phyloP scores from a whole-genome alignment of 2,329 filamentous ascomycete genomes.

The Neopestalotiopsis clavispora region DNA sequence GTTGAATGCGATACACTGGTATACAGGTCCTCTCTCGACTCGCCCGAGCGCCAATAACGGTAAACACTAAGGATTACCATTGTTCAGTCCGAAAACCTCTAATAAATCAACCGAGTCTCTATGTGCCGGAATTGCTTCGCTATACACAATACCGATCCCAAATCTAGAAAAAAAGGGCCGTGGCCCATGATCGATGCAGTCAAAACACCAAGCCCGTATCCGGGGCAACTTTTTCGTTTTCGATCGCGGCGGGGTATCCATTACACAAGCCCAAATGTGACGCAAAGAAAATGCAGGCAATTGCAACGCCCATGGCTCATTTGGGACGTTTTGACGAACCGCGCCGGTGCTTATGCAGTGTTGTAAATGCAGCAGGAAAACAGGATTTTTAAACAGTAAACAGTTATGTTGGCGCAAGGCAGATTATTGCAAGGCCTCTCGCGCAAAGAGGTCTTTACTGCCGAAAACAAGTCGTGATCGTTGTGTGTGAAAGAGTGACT shows the following conservation, averaged over 20 bases:
- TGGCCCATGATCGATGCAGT: slow-evolving; percentile 2
- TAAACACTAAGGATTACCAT: slow-evolving; percentile 32
- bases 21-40: slow-evolving; percentile 4
- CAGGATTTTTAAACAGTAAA: slow-evolving; percentile 14
- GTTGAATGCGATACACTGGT: slow-evolving; percentile 5
- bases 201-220: not conserved
- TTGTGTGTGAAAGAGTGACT: slow-evolving; percentile 13
- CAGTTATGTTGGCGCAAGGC: slow-evolving; percentile 1
- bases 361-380: slow-evolving; percentile 14
- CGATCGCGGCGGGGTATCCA: slow-evolving; percentile 3
- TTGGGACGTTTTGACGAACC: not conserved
- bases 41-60: slow-evolving; percentile 14
- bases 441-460: not conserved
- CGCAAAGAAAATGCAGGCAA: slow-evolving; percentile 12
- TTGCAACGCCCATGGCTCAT: not conserved
- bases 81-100: slow-evolving; percentile 9
- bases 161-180: slow-evolving; percentile 7
- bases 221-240: not conserved
- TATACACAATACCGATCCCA: slow-evolving; percentile 8
- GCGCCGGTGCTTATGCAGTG: slow-evolving; percentile 4
- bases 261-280: not conserved
- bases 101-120: not conserved
- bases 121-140: slow-evolving; percentile 10
- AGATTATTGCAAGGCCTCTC: not conserved
- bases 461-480: not conserved